Evolutionary conservation across 108 stramenopile genomes (phyloP).

Genomic region (Cylindrotheca fusiformis): DNA sequence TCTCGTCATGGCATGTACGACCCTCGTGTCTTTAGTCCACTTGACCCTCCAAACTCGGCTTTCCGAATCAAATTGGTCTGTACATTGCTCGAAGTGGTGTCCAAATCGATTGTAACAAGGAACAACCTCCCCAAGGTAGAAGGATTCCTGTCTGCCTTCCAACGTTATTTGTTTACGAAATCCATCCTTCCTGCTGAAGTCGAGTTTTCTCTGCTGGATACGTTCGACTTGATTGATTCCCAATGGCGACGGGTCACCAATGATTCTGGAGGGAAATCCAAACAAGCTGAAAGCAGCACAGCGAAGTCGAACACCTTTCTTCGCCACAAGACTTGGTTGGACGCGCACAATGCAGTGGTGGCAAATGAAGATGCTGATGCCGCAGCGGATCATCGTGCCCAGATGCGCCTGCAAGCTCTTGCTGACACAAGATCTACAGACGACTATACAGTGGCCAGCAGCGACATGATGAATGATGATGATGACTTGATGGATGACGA

Average conservation of each 20-base stretch:
- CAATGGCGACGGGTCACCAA: constrained; percentile 48
- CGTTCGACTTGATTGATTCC: constrained; percentile 89
- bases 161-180: constrained; percentile 94
- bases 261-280: constrained; percentile 26
- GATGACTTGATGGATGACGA: constrained; percentile 47
- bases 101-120: constrained; percentile 61
- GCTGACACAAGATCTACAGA: constrained; percentile 34
- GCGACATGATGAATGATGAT: constrained; percentile 38
- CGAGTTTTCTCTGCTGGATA: constrained; percentile 89
- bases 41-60: constrained; percentile 84
- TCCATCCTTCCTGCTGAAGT: constrained; percentile 83
- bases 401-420: constrained; percentile 55
- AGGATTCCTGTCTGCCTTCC: constrained; percentile 77
- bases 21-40: constrained; percentile 76
- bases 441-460: constrained; percentile 23
- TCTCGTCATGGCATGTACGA: constrained; percentile 79
- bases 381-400: constrained; percentile 30
- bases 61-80: constrained; percentile 88
- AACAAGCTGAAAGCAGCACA: constrained; percentile 20
- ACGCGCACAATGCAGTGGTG: constrained; percentile 81
- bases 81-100: constrained; percentile 73
- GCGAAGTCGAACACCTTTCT: constrained; percentile 40
- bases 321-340: constrained; percentile 71
- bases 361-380: constrained; percentile 56
- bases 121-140: constrained; percentile 62